Evolutionary conservation across 345 rosid species (phyloP).

Genomic region (Populus davidiana): DNA sequence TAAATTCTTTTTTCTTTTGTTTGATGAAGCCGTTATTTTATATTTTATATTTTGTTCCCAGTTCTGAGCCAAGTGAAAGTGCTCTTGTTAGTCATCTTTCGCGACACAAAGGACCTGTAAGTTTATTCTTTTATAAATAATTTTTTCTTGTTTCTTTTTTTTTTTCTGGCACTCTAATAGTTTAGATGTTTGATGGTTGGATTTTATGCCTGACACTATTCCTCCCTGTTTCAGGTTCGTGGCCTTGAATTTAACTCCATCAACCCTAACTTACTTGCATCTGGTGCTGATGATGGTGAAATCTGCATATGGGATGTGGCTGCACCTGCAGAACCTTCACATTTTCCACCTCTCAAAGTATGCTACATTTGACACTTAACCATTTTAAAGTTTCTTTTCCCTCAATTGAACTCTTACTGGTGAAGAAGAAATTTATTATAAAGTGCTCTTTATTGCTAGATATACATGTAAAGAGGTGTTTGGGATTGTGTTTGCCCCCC

Average conservation of each 20-base stretch:
- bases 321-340: conserved; percentile 74
- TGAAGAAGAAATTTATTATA: neutral
- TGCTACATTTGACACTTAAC: neutral
- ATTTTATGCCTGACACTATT: neutral
- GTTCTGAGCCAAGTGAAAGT: conserved; percentile 59
- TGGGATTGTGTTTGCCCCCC: neutral
- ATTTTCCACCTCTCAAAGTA: conserved; percentile 84
- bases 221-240: conserved; percentile 61
- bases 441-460: neutral
- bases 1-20: neutral
- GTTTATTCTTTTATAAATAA: conserved; percentile 31
- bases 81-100: conserved; percentile 73
- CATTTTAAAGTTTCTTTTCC: neutral
- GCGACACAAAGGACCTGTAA: conserved; percentile 91
- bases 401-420: neutral
- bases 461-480: neutral
- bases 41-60: conserved; percentile 20
- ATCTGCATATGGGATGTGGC: conserved; percentile 93
- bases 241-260: conserved; percentile 90
- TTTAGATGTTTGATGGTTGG: conserved; percentile 1
- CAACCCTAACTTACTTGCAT: conserved; percentile 82
- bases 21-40: neutral
- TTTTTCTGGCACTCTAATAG: conserved; percentile 1
- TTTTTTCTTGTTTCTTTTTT: neutral
- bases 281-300: conserved; percentile 98